Base-by-base conservation (phyloP, 2,329 filamentous ascomycete species). In the Cladosporium phlei region DNA sequence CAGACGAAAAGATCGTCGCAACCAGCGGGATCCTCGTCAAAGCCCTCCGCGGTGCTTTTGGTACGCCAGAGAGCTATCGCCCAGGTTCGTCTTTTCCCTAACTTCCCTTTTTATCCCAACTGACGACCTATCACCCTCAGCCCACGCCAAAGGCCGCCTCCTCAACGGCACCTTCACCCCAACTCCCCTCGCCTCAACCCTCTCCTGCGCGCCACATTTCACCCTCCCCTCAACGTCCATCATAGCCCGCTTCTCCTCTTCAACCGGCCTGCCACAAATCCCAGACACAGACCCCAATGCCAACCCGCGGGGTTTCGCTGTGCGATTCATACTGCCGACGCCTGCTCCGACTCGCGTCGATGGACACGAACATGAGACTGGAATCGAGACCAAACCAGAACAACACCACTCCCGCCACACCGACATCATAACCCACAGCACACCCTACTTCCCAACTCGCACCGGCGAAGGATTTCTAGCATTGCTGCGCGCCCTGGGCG, bases 371-470 rank as follows among this genome's bases (percentile, higher is more conserved):
- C n/a, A n/a, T n/a, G n/a, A n/a, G n/a, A n/a, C n/a, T n/a, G n/a
- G n/a, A n/a, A n/a, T n/a, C n/a, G n/a, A n/a, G n/a, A n/a, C n/a
- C n/a, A n/a, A n/a, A n/a, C n/a, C n/a, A n/a, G n/a, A n/a, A n/a
- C n/a, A n/a, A n/a, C n/a, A n/a, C n/a, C n/a, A n/a, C n/a, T n/a
- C n/a, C n/a, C 59, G 67, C 16, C 77, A 81, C 60, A 80, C 77
- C 1, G 77, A 82, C 55, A 74, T 81, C 53, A 64, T 81, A 40
- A 61, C 68, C 0, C 77, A 80, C 60, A 74, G 70, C 1, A 74
- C 72, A 1, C 66, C 70, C 2, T 70, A 66, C 58, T 80, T 80
- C 60, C 77, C 77, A 0, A 30, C 68, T 0, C 65, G 69, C 27
- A 78, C 73, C 0, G 76, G 76, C 11, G 74, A 69, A 11, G 74